Percentiles rank a stretch among this genome's conserved stretches.
Evolutionary conservation across 2,329 filamentous ascomycete species (phyloP).

Genomic region (Colletotrichum agaves): DNA sequence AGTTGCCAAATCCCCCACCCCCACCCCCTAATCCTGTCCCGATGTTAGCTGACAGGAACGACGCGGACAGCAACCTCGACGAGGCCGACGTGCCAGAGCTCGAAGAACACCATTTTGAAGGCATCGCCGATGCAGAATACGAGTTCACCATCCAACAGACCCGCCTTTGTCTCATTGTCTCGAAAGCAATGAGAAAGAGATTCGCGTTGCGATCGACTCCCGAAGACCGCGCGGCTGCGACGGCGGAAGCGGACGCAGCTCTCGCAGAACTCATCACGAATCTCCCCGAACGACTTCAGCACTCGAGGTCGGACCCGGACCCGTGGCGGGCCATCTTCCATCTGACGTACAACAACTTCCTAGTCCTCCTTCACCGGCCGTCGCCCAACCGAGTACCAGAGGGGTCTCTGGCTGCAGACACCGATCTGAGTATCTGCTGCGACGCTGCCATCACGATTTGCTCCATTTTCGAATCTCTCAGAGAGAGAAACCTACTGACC

Average conservation of each 20-base stretch:
- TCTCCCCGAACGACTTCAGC: conserved; percentile 43
- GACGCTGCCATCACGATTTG: conserved; percentile 44
- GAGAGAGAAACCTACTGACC: conserved; percentile 38
- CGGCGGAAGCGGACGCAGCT: conserved; percentile 44
- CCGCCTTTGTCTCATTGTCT: conserved; percentile 61
- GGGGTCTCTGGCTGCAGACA: conserved; percentile 34
- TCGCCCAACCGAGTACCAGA: conserved; percentile 36
- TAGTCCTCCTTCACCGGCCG: conserved; percentile 48
- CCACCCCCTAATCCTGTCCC: too few species aligned
- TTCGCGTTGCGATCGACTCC: conserved; percentile 31
- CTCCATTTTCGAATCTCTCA: conserved; percentile 46
- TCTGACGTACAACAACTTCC: conserved; percentile 49
- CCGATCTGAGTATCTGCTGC: conserved; percentile 46
- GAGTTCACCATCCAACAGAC: conserved; percentile 60
- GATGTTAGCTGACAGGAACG: not conserved
- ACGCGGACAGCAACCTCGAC: conserved; percentile 52
- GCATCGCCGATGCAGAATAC: conserved; percentile 49
- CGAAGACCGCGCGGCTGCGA: conserved; percentile 42
- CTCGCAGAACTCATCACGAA: conserved; percentile 46
- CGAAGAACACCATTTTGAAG: conserved; percentile 57
- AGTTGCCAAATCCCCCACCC: conserved; percentile 31
- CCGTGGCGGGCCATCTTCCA: conserved; percentile 48
- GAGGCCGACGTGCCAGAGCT: conserved; percentile 61
- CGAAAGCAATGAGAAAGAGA: conserved; percentile 46
- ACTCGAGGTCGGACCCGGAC: conserved; percentile 39